Base-by-base conservation (phyloP, 2,329 filamentous ascomycete species). In the Dothistroma septosporum region DNA sequence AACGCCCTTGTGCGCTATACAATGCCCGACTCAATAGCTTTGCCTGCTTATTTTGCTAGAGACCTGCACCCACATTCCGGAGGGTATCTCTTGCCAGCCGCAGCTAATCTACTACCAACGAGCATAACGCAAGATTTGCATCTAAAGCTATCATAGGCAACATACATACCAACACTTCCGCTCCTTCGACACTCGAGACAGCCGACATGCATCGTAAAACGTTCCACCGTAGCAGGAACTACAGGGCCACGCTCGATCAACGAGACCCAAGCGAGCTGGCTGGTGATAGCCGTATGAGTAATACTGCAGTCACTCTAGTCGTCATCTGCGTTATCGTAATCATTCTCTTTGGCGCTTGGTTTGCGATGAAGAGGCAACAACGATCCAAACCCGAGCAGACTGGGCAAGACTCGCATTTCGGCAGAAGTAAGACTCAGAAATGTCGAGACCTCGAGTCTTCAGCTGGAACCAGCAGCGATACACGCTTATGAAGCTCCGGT, bases 201-300 rank as follows among this genome's bases (percentile, higher is more conserved):
- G 41, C 41, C 12, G 49, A 54, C 8, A 63, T 63, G 61, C 61
- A 57, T 54, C 58, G 59, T 24, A 47, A 33, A 19, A 32, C 55
- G 28, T 52, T 61, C 33, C 58, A 63, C 47, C 55, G 52, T 44
- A 61, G 58, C 47, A 53, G 24, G 14, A 56, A 63, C 52, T 63
- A 63, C 52, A 22, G 47, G 10, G 55, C 19, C 44, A 53, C 53
- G 52, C 28, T 60, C 33, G 58, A 49, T 57, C 61, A 58, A 50
- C 61, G 58, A 52, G 59, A 61, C 35, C 21, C 21, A 11, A 50
- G 47, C 47, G 47, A 50, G 19, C 47, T 21, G 16, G 35, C 21
- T 12, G 50, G 50, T 28, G 35, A 28, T 16, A 24, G 41, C 41
- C 4, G 19, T 11, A 55, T 46, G 32, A 21, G 7, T 8, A 12